Conservation (phyloP, 441 rosid genomes). For the Dalechampia spathulata region DNA sequence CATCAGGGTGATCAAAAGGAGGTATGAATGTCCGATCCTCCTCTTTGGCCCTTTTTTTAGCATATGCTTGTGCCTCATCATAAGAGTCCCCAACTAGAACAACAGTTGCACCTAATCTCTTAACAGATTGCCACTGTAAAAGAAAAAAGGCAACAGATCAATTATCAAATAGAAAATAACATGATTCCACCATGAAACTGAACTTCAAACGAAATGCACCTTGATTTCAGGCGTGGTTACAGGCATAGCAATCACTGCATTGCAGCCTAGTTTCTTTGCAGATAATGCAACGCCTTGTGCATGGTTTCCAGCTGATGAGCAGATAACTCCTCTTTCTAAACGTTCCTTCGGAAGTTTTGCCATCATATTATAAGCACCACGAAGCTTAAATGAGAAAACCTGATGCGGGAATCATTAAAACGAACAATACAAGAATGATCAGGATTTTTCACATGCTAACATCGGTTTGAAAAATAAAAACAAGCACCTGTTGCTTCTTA, state of each 20-base stretch:
- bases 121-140: constrained; percentile 73
- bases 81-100: constrained; percentile 81
- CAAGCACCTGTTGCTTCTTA: too few species aligned
- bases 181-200: background rate
- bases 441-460: too few species aligned
- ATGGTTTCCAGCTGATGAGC: constrained; percentile 98
- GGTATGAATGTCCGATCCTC: constrained; percentile 81
- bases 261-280: constrained; percentile 63
- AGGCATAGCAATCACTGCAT: constrained; percentile 86
- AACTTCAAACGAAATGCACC: constrained; percentile 30
- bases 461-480: too few species aligned
- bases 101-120: constrained; percentile 75
- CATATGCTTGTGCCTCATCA: constrained; percentile 83
- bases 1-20: constrained; percentile 95
- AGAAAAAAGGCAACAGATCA: constrained; percentile 9
- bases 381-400: constrained; percentile 95
- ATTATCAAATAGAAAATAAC: background rate
- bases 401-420: constrained; percentile 21
- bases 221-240: constrained; percentile 89
- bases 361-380: constrained; percentile 99
- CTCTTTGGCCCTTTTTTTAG: constrained; percentile 60
- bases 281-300: constrained; percentile 97
- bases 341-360: constrained; percentile 59
- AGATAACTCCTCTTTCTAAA: constrained; percentile 71
- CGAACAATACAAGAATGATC: too few species aligned